These are phyloP conservation scores for Jamesozyma hellenica DNA, from an alignment of 805 yeast genomes.

Conservation along the genomic window DNA sequence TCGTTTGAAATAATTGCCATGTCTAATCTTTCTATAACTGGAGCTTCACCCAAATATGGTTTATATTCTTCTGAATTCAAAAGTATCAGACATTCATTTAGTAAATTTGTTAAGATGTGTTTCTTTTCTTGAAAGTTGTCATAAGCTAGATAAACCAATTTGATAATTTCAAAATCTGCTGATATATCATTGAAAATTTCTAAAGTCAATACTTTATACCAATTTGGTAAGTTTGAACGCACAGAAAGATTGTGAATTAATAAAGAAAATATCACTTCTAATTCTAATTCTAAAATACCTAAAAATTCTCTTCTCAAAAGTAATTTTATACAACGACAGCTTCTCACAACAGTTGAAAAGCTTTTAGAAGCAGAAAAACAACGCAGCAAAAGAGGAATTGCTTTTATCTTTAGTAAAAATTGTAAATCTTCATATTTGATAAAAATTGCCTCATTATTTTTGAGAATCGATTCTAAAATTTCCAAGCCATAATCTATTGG, in stretches of 20 bases:
- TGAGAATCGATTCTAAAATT: constrained; percentile 66
- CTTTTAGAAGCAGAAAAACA: constrained; percentile 43
- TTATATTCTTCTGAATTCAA: constrained; percentile 24
- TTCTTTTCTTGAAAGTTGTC: constrained; percentile 51
- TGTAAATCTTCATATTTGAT: constrained; percentile 52
- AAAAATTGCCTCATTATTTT: constrained; percentile 51
- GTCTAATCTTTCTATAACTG: constrained; percentile 26
- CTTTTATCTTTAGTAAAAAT: constrained; percentile 51
- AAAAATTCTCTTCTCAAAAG: constrained; percentile 52
- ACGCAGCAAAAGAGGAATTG: constrained; percentile 68
- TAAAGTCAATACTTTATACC: constrained; percentile 68
- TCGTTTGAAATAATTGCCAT: constrained; percentile 33
- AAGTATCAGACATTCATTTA: constrained; percentile 34
- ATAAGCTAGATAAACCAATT: constrained; percentile 47
- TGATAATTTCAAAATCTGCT: constrained; percentile 43
- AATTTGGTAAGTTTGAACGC: constrained; percentile 44
- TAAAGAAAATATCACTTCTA: constrained; percentile 70
- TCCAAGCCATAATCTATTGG: constrained; percentile 69
- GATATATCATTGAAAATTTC: constrained; percentile 61
- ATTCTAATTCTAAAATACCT: constrained; percentile 55
- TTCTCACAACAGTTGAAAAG: constrained; percentile 65
- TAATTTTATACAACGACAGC: constrained; percentile 58
- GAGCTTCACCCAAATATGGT: constrained; percentile 28
- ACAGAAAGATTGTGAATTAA: constrained; percentile 61
- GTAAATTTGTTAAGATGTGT: constrained; percentile 47